These are phyloP conservation scores for Ophiostoma triangulosporum DNA, from an alignment of 2,329 filamentous ascomycete species.

Conservation along the genomic window DNA sequence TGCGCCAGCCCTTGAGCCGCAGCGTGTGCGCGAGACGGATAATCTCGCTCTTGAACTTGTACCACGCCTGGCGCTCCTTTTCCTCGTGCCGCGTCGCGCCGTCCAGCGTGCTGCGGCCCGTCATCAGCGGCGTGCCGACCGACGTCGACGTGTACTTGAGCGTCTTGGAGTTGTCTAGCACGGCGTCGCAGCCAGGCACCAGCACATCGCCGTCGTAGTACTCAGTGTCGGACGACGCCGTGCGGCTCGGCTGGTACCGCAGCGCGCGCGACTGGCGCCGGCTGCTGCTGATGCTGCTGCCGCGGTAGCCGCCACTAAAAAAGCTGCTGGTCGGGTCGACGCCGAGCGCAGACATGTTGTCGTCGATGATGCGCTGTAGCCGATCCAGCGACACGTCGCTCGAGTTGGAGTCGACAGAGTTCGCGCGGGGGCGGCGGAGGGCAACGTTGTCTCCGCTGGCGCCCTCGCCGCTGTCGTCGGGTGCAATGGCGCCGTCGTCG, in stretches of 20 bases:
- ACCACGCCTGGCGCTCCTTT: constrained; percentile 67
- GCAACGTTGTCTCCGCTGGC: neutral
- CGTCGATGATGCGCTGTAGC: constrained; percentile 66
- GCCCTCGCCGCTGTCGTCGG: neutral
- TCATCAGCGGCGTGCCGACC: constrained; percentile 23
- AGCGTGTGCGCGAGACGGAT: constrained; percentile 80
- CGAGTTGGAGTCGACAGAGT: constrained; percentile 51
- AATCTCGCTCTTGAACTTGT: constrained; percentile 83
- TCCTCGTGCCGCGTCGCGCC: constrained; percentile 32
- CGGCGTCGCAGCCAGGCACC: constrained; percentile 74
- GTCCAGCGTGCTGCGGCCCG: constrained; percentile 26
- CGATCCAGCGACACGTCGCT: constrained; percentile 64
- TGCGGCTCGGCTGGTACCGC: constrained; percentile 28
- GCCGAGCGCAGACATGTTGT: constrained; percentile 44
- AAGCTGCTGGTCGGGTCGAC: constrained; percentile 20
- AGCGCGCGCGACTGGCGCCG: constrained; percentile 19
- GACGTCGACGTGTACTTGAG: constrained; percentile 49
- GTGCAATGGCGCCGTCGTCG: neutral
- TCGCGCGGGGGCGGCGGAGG: constrained; percentile 22
- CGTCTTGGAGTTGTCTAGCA: constrained; percentile 82
- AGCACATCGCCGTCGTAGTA: constrained; percentile 65
- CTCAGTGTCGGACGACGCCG: constrained; percentile 72
- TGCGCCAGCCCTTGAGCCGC: constrained; percentile 80
- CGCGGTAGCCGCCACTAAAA: neutral
- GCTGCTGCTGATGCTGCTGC: constrained; percentile 14